phyloP scores from a whole-genome alignment of 2,329 filamentous ascomycete genomes.

The Chrysosphaeria jannelii region DNA sequence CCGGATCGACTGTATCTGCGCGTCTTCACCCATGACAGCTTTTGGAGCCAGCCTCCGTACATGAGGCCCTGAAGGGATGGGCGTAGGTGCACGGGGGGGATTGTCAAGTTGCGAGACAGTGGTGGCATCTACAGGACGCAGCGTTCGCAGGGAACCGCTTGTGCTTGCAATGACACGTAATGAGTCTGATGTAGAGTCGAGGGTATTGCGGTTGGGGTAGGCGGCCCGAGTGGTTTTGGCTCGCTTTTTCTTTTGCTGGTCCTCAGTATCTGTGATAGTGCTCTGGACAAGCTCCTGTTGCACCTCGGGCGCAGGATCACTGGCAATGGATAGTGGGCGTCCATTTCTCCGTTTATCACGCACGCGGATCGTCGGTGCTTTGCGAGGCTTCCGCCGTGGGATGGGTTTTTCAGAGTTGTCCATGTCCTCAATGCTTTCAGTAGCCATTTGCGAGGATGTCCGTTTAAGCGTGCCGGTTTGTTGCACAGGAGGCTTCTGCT shows the following conservation, averaged over 20 bases:
- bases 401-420: no score
- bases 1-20: conserved; percentile 29
- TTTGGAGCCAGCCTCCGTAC: conserved; percentile 6
- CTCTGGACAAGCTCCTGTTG: no score
- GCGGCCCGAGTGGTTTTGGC: conserved; percentile 51
- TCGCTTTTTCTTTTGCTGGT: conserved; percentile 35
- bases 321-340: no score
- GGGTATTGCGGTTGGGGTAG: conserved; percentile 21
- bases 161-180: conserved; percentile 76
- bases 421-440: no score
- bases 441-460: no score
- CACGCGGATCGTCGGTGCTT: no score
- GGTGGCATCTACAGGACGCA: conserved; percentile 39
- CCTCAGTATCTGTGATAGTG: conserved; percentile 23
- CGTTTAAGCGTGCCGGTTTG: no score
- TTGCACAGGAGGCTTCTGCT: no score
- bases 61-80: conserved; percentile 26
- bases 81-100: conserved; percentile 47
- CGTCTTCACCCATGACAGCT: conserved; percentile 13
- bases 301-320: no score
- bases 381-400: no score
- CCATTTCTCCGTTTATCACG: no score
- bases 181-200: conserved; percentile 48
- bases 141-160: conserved; percentile 57
- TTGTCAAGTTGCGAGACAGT: conserved; percentile 30